phyloP scores from a whole-genome alignment of 2,329 filamentous ascomycete species.

The Talaromyces sp. region DNA sequence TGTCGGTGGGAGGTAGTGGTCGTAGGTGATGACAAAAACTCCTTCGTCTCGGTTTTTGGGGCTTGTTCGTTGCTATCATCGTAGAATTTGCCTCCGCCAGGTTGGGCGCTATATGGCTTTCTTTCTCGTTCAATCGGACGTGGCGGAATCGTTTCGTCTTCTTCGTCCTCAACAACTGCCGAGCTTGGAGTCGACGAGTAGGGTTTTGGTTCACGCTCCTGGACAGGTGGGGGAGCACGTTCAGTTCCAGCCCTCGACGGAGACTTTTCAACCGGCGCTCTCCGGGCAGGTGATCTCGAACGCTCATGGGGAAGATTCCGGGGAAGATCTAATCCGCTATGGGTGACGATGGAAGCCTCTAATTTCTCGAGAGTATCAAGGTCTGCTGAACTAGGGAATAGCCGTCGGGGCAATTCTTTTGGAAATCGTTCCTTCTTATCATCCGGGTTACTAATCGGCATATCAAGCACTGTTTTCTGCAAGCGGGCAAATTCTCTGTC shows the following conservation, averaged over 20 bases:
- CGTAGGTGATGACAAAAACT: conserved; percentile 49
- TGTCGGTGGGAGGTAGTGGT: conserved; percentile 55
- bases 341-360: conserved; percentile 54
- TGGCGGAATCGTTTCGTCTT: conserved; percentile 35
- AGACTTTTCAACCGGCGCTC: conserved; percentile 5
- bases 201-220: conserved; percentile 20
- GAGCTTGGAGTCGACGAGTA: conserved; percentile 29
- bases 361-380: conserved; percentile 56
- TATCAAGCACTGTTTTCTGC: conserved; percentile 60
- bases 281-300: conserved; percentile 24
- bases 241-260: conserved; percentile 20
- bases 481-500: conserved; percentile 70
- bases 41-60: conserved; percentile 26
- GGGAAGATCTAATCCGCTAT: conserved; percentile 46
- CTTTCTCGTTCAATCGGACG: conserved; percentile 61
- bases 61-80: conserved; percentile 28
- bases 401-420: conserved; percentile 68
- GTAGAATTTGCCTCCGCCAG: conserved; percentile 56
- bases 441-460: conserved; percentile 65
- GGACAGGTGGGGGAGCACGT: conserved; percentile 23
- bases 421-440: conserved; percentile 69
- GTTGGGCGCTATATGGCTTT: conserved; percentile 59
- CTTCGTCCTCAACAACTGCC: conserved; percentile 35
- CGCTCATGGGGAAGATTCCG: conserved; percentile 34
- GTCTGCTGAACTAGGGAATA: conserved; percentile 62